phyloP scores from a whole-genome alignment of 2,329 filamentous ascomycete species.

The Biscogniauxia mediterranea region DNA sequence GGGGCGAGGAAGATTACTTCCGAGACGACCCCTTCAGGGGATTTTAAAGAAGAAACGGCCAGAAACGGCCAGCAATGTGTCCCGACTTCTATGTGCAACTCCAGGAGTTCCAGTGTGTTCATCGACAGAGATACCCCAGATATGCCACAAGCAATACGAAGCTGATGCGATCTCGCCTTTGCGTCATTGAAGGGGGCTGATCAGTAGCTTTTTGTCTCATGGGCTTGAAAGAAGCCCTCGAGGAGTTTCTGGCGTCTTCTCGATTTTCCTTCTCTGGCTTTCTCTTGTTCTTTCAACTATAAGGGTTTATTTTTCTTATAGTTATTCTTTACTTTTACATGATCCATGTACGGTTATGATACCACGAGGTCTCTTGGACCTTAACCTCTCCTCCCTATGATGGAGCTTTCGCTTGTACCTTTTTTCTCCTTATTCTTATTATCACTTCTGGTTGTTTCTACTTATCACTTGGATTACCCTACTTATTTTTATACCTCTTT shows the following conservation, averaged over 20 bases:
- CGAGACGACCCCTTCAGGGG: slow-evolving; percentile 62
- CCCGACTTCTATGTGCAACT: not conserved
- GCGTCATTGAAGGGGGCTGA: not conserved
- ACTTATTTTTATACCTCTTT: not conserved
- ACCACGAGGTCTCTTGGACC: not conserved
- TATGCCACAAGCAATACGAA: not conserved
- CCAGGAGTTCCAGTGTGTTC: not conserved
- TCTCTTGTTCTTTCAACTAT: not conserved
- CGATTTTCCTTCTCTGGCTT: not conserved
- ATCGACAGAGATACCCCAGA: not conserved
- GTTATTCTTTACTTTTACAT: too few species aligned
- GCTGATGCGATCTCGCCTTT: not conserved
- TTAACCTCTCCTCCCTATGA: not conserved
- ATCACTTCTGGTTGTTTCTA: not conserved
- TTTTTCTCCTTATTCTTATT: not conserved
- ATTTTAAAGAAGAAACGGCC: slow-evolving; percentile 41
- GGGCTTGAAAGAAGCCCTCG: not conserved
- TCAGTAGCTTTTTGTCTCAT: not conserved
- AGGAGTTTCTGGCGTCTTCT: not conserved
- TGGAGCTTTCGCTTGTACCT: not conserved
- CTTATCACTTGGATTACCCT: not conserved
- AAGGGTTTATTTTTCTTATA: not conserved
- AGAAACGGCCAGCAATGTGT: not conserved
- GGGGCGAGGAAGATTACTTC: slow-evolving; percentile 55
- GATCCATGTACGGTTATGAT: not conserved